Evolutionary conservation across 805 yeast genomes (phyloP).

Genomic region (Yarrowia sp.): DNA sequence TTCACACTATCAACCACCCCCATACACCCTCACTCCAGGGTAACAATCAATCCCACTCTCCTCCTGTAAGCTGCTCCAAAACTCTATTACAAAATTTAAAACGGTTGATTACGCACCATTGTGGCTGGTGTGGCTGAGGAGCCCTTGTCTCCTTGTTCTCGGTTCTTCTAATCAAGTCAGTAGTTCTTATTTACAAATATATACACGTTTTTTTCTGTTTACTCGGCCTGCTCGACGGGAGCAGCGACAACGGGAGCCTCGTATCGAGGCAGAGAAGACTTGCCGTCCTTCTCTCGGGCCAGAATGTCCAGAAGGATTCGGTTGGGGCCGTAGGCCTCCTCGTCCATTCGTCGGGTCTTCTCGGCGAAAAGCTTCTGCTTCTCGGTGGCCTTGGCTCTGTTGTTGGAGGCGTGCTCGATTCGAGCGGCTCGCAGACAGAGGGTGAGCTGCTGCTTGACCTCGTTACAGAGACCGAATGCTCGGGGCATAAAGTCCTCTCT

Average conservation of each 20-base stretch:
- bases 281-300: slow-evolving; percentile 25
- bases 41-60: background rate
- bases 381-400: slow-evolving; percentile 51
- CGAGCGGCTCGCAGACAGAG: slow-evolving; percentile 80
- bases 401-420: slow-evolving; percentile 54
- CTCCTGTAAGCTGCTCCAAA: background rate
- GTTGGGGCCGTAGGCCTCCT: slow-evolving; percentile 72
- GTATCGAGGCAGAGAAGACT: slow-evolving; percentile 26
- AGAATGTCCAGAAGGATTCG: slow-evolving; percentile 22
- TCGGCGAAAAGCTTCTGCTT: slow-evolving; percentile 55
- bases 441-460: slow-evolving; percentile 73
- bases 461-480: slow-evolving; percentile 80
- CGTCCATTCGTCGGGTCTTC: slow-evolving; percentile 61
- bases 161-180: background rate
- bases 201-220: slow-evolving; percentile 1
- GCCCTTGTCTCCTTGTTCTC: background rate
- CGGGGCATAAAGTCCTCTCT: slow-evolving; percentile 58
- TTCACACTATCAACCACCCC: no score
- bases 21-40: background rate
- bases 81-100: slow-evolving; percentile 1
- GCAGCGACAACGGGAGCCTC: slow-evolving; percentile 11
- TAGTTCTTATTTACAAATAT: slow-evolving; percentile 23
- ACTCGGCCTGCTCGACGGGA: slow-evolving; percentile 10
- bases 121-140: slow-evolving; percentile 25
- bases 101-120: background rate